Base-by-base conservation (phyloP, 83 land plant genomes). In the Picea abies region DNA sequence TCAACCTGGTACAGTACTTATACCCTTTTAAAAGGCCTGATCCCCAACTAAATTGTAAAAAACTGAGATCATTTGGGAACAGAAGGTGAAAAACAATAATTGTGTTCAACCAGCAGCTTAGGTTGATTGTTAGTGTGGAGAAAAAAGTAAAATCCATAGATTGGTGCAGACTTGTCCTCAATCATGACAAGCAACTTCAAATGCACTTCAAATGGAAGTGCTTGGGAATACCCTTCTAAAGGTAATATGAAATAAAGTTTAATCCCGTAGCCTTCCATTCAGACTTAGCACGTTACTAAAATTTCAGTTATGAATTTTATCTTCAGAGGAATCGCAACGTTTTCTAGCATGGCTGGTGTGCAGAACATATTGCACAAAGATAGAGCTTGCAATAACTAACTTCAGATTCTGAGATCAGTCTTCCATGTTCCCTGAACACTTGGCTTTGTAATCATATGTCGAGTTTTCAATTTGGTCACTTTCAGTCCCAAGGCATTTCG, bases 351-450 rank as follows among this genome's bases (percentile, higher is more conserved):
- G 52, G 15, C 14, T 19, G 3, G 17, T 17, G 5, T 69, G 44
- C 73, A 35, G 8, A 69, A 8, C 35, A 14, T 68, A 41, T 10
- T 19, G 2, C 37, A 35, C 22, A 35, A 26, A 5, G 44, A 41
- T 41, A 41, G 22, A 44, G 47, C 15, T 73, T 73, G 56, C 47
- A n/a, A 73, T 73, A 22, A 44, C 77, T 20, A 0, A 44, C 41
- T 78, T 92, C 88, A 90, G 39, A 90, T 47, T 83, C 88, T 90
- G 41, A 90, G 22, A 0, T 52, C 91, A 14, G 96, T 89, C 3
- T 90, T 87, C 98, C 98, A 96, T 61, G 96, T 91, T 15, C 98
- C 97, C 80, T 96, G 98, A 16, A 94, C 92, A 79, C 95, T 94
- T 23, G 91, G 92, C 63, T 86, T 81, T 25, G 84, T 80, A 16